Evolutionary conservation across 805 yeast genomes (phyloP).

Genomic region (Starmerella bombicola): DNA sequence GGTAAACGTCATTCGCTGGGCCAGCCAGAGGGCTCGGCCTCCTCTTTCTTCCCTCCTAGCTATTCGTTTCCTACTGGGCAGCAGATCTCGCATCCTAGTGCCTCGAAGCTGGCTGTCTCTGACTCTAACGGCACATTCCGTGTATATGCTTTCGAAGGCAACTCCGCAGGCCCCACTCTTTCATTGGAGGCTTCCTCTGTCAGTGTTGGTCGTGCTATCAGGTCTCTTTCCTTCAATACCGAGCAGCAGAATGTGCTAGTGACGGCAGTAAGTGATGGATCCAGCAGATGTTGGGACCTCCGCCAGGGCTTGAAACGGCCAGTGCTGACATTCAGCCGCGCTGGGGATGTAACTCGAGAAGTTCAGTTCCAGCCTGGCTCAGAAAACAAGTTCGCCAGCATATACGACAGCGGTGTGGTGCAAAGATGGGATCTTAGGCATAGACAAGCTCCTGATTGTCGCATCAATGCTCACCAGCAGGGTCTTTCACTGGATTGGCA

Average conservation of each 20-base stretch:
- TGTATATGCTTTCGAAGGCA: slow-evolving; percentile 20
- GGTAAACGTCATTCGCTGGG: neutral
- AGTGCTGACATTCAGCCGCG: slow-evolving; percentile 41
- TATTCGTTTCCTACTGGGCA: neutral
- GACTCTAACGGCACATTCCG: slow-evolving; percentile 28
- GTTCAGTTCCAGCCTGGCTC: slow-evolving; percentile 41
- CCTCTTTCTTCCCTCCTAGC: neutral
- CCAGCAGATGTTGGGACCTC: slow-evolving; percentile 72
- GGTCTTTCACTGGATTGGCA: slow-evolving; percentile 84
- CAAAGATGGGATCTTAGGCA: slow-evolving; percentile 76
- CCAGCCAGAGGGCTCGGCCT: neutral
- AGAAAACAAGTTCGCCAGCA: slow-evolving; percentile 52
- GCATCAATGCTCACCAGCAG: slow-evolving; percentile 79
- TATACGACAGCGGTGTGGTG: slow-evolving; percentile 82
- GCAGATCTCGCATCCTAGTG: neutral
- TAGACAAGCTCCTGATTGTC: slow-evolving; percentile 49
- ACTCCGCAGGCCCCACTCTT: slow-evolving; percentile 27
- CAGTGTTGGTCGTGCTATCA: slow-evolving; percentile 34
- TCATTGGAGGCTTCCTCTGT: slow-evolving; percentile 5
- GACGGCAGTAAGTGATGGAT: slow-evolving; percentile 68
- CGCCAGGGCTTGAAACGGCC: slow-evolving; percentile 43
- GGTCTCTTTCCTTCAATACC: slow-evolving; percentile 49
- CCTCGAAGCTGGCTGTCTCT: slow-evolving; percentile 22
- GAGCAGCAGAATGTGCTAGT: slow-evolving; percentile 44
- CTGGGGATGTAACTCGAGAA: slow-evolving; percentile 59